Evolutionary conservation across 805 yeast genomes (phyloP).

Genomic region (Sungouiella thailandica): DNA sequence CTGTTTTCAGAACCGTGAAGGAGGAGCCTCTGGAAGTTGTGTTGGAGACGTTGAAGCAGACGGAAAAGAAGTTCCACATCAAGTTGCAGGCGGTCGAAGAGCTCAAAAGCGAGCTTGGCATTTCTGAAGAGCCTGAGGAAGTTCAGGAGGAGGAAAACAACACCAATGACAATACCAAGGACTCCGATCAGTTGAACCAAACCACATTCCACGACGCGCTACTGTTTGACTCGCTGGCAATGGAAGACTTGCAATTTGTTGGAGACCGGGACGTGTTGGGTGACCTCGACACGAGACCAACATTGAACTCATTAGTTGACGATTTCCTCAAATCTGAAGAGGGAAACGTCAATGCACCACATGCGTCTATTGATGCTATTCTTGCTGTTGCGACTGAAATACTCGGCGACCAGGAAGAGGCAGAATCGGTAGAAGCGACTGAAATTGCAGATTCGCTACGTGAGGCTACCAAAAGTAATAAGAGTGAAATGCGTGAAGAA

Average conservation of each 20-base stretch:
- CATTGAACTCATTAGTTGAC: background rate
- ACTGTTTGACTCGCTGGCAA: background rate
- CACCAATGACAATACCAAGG: background rate
- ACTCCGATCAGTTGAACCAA: background rate
- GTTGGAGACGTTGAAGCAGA: conserved; percentile 8
- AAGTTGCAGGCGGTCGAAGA: conserved; percentile 11
- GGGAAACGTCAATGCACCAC: background rate
- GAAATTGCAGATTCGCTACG: too few species aligned
- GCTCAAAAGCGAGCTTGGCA: conserved; percentile 8
- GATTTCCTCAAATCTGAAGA: background rate
- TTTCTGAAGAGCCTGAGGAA: background rate
- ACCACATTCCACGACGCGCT: background rate
- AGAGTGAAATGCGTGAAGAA: too few species aligned
- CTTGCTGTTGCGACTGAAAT: background rate
- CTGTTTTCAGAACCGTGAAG: conserved; percentile 9
- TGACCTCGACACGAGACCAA: background rate
- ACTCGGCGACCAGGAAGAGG: background rate
- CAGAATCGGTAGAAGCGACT: background rate
- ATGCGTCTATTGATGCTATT: background rate
- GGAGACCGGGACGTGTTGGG: too few species aligned
- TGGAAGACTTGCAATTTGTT: background rate
- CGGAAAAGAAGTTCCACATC: conserved; percentile 11
- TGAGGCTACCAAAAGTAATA: too few species aligned
- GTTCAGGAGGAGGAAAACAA: background rate
- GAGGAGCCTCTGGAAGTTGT: conserved; percentile 8